A percentile compares a stretch with the other conserved stretches of the same genome.
These are phyloP conservation scores for Dryadomyces quercus-mongolicae DNA, from an alignment of 2,329 filamentous ascomycete genomes.

Conservation along the genomic window DNA sequence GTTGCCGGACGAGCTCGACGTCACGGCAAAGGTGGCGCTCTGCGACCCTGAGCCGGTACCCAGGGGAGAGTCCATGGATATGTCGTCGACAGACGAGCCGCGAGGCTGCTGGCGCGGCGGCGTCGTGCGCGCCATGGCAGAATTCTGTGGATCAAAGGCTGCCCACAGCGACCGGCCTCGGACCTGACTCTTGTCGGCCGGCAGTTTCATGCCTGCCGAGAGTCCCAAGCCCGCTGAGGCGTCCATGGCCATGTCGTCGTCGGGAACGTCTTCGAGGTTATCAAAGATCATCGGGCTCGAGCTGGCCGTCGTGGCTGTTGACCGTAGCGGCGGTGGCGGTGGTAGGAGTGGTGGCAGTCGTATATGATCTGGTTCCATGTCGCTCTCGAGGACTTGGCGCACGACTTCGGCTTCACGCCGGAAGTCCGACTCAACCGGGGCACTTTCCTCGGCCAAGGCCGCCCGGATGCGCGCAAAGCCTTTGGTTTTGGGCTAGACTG, in stretches of 20 bases:
- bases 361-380: slow-evolving; percentile 45
- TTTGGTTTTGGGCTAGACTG: slow-evolving; percentile 77
- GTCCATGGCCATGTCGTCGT: slow-evolving; percentile 57
- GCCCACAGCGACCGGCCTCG: slow-evolving; percentile 68
- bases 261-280: slow-evolving; percentile 51
- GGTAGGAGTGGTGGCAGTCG: slow-evolving; percentile 17
- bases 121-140: slow-evolving; percentile 11
- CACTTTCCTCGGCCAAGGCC: slow-evolving; percentile 74
- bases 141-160: slow-evolving; percentile 36
- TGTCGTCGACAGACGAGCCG: slow-evolving; percentile 51
- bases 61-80: slow-evolving; percentile 59
- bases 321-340: slow-evolving; percentile 15
- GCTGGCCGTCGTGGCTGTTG: slow-evolving; percentile 38
- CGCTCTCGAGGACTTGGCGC: slow-evolving; percentile 84
- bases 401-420: slow-evolving; percentile 91
- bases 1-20: slow-evolving; percentile 20
- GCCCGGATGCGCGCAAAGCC: slow-evolving; percentile 89
- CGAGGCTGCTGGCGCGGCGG: slow-evolving; percentile 55
- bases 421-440: slow-evolving; percentile 79
- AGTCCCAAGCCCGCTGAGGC: slow-evolving; percentile 22
- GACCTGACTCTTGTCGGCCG: slow-evolving; percentile 59
- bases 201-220: slow-evolving; percentile 62
- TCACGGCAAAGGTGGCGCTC: slow-evolving; percentile 16
- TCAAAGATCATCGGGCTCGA: slow-evolving; percentile 57
- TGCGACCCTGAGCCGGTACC: slow-evolving; percentile 2